Base-by-base conservation (phyloP, 2,329 filamentous ascomycete species). In the Lecanicillium sp. region DNA sequence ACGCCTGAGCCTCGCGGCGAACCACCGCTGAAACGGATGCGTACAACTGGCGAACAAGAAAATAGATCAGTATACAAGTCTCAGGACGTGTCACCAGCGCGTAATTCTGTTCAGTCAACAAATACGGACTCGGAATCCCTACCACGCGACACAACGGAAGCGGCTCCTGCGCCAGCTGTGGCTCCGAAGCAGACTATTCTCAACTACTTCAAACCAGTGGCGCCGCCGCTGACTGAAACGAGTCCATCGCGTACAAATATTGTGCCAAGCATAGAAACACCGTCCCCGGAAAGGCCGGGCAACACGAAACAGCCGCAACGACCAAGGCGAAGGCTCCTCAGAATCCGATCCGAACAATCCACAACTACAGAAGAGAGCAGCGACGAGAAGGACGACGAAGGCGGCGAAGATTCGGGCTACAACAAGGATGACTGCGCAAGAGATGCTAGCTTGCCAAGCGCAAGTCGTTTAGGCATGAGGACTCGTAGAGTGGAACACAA, bases 141-240 rank as follows among this genome's bases (percentile, higher is more conserved):
- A n/a, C n/a, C n/a, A n/a, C n/a, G n/a, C n/a, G n/a, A n/a, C n/a
- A n/a, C n/a, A n/a, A n/a, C n/a, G n/a, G n/a, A n/a, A n/a, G n/a
- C n/a, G n/a, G 22, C 22, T 25, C 11, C 22, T 25, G 12, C 27
- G 4, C 13, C 20, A 5, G 17, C 38, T 8, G 29, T 36, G 2
- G 20, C 7, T 14, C 33, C 35, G 1, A 64, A 59, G 36, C 51
- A 53, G 0, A 65, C 63, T 0, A 68, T 68, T 5, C 44, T 67
- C 34, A 59, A 47, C 39, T 68, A 66, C 42, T 68, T 68, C 46
- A 61, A 60, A 28, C 63, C 39, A 44, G 4, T 35, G 40, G n/a
- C 30, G 6, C n/a, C 17, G 2, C 12, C 22, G 9, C 29, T 25
- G 13, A 41, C 27, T 13, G 22, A 10, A 27, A 27, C 37, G 3